Evolutionary conservation across 768 basidiomycete genomes (phyloP).

Genomic region (Amanita inopinata): DNA sequence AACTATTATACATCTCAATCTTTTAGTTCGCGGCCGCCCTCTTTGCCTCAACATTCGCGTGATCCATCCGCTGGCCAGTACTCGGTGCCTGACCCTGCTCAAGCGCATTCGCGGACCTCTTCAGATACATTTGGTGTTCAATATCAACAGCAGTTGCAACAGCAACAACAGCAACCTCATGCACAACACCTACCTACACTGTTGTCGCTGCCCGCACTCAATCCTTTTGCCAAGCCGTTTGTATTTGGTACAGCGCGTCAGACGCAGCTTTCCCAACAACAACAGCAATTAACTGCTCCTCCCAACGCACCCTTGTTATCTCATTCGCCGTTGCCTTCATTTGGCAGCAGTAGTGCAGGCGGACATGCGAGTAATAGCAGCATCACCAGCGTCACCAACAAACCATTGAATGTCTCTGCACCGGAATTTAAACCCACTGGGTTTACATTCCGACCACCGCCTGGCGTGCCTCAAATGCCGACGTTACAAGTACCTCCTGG

Average conservation of each 20-base stretch:
- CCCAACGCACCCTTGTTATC: conserved; percentile 24
- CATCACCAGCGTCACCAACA: conserved; percentile 23
- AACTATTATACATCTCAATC: conserved; percentile 36
- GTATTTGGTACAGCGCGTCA: conserved; percentile 50
- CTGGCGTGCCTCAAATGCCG: conserved; percentile 53
- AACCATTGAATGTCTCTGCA: conserved; percentile 71
- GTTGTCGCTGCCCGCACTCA: conserved; percentile 32
- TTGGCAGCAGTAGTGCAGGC: conserved; percentile 15
- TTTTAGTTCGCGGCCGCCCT: conserved; percentile 37
- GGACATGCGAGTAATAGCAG: conserved; percentile 1
- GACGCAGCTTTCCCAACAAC: conserved; percentile 11
- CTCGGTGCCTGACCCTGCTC: conserved; percentile 49
- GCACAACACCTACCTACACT: conserved; percentile 15
- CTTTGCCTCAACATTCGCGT: conserved; percentile 58
- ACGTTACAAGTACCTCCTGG: conserved; percentile 16
- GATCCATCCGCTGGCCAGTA: conserved; percentile 46
- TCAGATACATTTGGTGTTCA: conserved; percentile 23
- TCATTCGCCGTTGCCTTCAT: conserved; percentile 36
- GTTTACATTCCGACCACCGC: conserved; percentile 71
- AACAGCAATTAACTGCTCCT: conserved; percentile 11
- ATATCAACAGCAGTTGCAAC: conserved; percentile 14
- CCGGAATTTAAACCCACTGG: conserved; percentile 71
- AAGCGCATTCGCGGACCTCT: conserved; percentile 53
- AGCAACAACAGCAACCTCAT: conserved; percentile 18
- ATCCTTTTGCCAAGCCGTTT: conserved; percentile 79